These are phyloP conservation scores for Boletellus deceptivus DNA, from an alignment of 1,284 basidiomycete genomes.

Conservation along the genomic window DNA sequence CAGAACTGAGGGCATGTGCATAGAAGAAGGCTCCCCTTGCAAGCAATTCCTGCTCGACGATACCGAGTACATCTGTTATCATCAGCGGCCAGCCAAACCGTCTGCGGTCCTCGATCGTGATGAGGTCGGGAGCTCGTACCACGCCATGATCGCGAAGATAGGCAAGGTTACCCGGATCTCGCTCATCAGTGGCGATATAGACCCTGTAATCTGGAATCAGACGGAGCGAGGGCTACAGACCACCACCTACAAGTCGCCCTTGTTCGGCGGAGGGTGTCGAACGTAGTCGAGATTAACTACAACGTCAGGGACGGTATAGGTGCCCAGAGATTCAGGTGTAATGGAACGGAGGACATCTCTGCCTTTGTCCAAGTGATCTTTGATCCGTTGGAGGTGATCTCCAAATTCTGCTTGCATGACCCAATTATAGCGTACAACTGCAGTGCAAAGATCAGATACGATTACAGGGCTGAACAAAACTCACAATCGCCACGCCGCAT, in stretches of 20 bases:
- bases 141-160: constrained; percentile 36
- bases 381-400: constrained; percentile 40
- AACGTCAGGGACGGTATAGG: constrained; percentile 32
- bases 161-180: constrained; percentile 35
- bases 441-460: constrained; percentile 14
- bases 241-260: constrained; percentile 25
- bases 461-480: constrained; percentile 16
- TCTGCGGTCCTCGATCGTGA: constrained; percentile 41
- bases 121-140: constrained; percentile 40
- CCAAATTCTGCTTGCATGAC: constrained; percentile 35
- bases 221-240: not conserved
- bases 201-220: constrained; percentile 33
- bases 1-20: constrained; percentile 45
- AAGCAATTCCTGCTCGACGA: constrained; percentile 47
- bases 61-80: constrained; percentile 44
- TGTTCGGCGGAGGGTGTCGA: constrained; percentile 19
- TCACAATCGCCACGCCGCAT: constrained; percentile 49
- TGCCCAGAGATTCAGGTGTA: constrained; percentile 15
- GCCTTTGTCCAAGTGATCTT: constrained; percentile 34
- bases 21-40: constrained; percentile 43
- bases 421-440: constrained; percentile 38
- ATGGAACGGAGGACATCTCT: constrained; percentile 29
- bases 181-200: constrained; percentile 51
- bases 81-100: constrained; percentile 44
- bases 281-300: constrained; percentile 21